Evolutionary conservation across 2,329 filamentous ascomycete genomes (phyloP), one percentile per base, ranked within the genome.

Genomic region (Aspergillus ruber): DNA sequence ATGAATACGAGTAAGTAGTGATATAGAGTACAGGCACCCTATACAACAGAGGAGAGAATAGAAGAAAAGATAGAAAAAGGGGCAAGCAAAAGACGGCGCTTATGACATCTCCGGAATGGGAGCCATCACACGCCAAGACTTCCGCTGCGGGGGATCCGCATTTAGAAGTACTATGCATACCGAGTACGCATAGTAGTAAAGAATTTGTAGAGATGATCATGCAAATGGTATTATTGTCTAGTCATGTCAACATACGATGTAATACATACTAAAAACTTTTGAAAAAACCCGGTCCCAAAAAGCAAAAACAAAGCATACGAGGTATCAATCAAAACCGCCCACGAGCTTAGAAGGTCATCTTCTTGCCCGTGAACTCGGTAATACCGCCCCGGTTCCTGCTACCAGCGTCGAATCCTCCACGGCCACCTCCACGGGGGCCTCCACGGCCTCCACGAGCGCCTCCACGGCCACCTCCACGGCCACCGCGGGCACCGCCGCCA

Each of bases 311-410:
- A 12, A 29, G 25, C 25, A 29, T 29, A 29, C 25, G 25, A 12
- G 25, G 25, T 29, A 29, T 46, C 41, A 44, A n/a, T 45, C 63
- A 29, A 3, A 29, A 12, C 25, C 25, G 10, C 7, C 9, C 25
- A 36, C 33, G 17, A 39, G 15, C 50, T 63, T 73, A 75, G 68
- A 88, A 88, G 56, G 82, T 86, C 66, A 82, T 83, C 83, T 90
- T 93, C 76, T 82, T 85, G 71, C 88, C 89, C 71, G 82, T 76
- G 76, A 86, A 88, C 65, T 84, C 79, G 50, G 81, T 77, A 60
- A 83, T 72, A 61, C 80, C 80, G 27, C 77, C 74, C 49, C 72
- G 68, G 61, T 72, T 76, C 57, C 73, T 76, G 59, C 67, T 72
- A 44, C n/a, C 27, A 13, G 72, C 67, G 52, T 73, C 68, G 51